Conservation (phyloP, 768 basidiomycete genomes). For the Mycena galericulata region DNA sequence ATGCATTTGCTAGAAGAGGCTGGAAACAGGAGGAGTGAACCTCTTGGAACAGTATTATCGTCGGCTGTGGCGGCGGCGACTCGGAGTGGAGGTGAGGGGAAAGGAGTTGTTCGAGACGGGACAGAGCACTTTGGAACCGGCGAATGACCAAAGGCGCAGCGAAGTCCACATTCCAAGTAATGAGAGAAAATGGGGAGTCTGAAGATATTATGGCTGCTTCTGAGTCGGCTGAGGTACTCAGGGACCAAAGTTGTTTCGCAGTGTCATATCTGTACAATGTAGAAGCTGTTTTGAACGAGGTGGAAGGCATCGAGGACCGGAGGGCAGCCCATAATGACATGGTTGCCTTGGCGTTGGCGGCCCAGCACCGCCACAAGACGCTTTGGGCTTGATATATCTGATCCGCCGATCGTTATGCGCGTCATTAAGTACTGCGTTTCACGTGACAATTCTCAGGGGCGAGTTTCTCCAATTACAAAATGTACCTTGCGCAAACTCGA, state of each 20-base stretch:
- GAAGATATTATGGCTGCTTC: not conserved
- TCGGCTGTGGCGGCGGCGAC: slow-evolving; percentile 50
- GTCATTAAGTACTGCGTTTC: no score
- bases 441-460: no score
- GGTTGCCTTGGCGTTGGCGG: no score
- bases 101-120: slow-evolving; percentile 48
- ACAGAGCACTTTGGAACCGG: slow-evolving; percentile 51
- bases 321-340: no score
- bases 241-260: not conserved
- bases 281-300: no score
- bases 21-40: slow-evolving; percentile 49
- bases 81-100: slow-evolving; percentile 25
- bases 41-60: slow-evolving; percentile 63
- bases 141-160: slow-evolving; percentile 34
- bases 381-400: no score
- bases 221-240: not conserved
- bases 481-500: no score
- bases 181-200: slow-evolving; percentile 33
- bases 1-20: slow-evolving; percentile 53
- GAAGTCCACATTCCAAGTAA: slow-evolving; percentile 67
- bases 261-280: not conserved
- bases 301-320: no score
- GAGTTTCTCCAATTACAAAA: no score
- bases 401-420: no score
- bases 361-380: no score